Percentiles rank a stretch among this genome's conserved stretches.
Conservation (phyloP, 305 asterid species). For the Fraxinus floribunda region DNA sequence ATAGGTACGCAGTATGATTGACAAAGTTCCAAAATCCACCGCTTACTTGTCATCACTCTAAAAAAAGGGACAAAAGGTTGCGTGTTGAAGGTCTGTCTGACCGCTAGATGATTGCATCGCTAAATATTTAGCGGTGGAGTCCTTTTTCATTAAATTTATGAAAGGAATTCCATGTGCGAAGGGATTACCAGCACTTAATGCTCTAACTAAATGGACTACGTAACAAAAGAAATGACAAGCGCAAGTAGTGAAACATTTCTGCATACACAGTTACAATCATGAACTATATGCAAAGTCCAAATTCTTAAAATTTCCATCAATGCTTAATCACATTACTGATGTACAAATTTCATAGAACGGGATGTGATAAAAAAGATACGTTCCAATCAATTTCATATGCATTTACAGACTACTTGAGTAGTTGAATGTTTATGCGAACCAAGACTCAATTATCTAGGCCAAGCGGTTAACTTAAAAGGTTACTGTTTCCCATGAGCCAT, state of each 20-base stretch:
- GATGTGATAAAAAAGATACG: neutral
- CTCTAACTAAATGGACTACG: neutral
- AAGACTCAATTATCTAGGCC: neutral
- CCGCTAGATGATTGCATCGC: neutral
- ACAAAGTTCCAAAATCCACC: neutral
- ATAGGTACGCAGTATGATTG: neutral
- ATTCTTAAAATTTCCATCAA: neutral
- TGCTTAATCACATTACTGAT: neutral
- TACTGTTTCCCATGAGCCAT: neutral
- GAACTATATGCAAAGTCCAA: neutral
- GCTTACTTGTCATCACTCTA: neutral
- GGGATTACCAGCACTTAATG: neutral
- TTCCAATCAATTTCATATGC: neutral
- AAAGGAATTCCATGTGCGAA: neutral
- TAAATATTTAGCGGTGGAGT: neutral
- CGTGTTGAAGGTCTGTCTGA: neutral
- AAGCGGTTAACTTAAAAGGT: neutral
- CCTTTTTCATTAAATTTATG: neutral
- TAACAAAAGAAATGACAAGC: neutral
- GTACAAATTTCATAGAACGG: neutral
- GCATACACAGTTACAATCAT: neutral
- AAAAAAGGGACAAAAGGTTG: neutral
- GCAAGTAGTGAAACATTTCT: neutral
- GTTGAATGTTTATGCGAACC: neutral
- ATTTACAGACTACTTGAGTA: neutral